phyloP scores from a whole-genome alignment of 2,329 filamentous ascomycete species.

The Colletotrichum tofieldiae region DNA sequence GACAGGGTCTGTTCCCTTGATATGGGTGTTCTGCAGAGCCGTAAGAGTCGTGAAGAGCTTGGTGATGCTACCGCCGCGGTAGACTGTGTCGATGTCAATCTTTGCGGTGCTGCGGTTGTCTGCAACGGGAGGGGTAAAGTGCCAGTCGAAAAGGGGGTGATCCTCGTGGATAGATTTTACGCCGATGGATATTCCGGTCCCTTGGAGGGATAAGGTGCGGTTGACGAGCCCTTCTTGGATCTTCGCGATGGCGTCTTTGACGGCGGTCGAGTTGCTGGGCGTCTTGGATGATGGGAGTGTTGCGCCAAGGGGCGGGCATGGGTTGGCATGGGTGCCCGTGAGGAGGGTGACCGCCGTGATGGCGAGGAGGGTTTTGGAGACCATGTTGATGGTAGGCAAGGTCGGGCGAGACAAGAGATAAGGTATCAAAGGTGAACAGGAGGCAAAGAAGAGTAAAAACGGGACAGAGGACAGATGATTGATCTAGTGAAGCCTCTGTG shows the following conservation, averaged over 20 bases:
- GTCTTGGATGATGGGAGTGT: conserved; percentile 20
- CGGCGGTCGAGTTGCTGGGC: conserved; percentile 25
- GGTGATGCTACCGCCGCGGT: conserved; percentile 59
- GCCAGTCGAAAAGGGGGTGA: conserved; percentile 55
- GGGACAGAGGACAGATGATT: not conserved
- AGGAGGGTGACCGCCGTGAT: conserved; percentile 3
- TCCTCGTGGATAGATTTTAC: conserved; percentile 61
- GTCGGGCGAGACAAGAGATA: not conserved
- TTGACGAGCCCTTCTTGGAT: conserved; percentile 15
- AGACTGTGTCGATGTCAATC: conserved; percentile 59
- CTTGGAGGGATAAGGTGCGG: conserved; percentile 46
- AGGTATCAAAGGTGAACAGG: not conserved
- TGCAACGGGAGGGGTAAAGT: conserved; percentile 56
- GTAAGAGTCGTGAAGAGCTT: conserved; percentile 59
- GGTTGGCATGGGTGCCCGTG: conserved; percentile 13
- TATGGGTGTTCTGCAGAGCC: conserved; percentile 49
- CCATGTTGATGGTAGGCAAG: not conserved
- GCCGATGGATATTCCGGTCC: conserved; percentile 56
- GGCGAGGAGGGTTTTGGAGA: conserved; percentile 3
- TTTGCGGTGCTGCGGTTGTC: conserved; percentile 39
- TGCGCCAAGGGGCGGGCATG: conserved; percentile 20
- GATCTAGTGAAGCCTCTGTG: not conserved
- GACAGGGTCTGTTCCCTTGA: conserved; percentile 49
- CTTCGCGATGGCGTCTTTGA: conserved; percentile 10
- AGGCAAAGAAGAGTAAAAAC: not conserved